These are phyloP conservation scores for Whalleya microplaca DNA, from an alignment of 2,329 filamentous ascomycete species.

Conservation along the genomic window DNA sequence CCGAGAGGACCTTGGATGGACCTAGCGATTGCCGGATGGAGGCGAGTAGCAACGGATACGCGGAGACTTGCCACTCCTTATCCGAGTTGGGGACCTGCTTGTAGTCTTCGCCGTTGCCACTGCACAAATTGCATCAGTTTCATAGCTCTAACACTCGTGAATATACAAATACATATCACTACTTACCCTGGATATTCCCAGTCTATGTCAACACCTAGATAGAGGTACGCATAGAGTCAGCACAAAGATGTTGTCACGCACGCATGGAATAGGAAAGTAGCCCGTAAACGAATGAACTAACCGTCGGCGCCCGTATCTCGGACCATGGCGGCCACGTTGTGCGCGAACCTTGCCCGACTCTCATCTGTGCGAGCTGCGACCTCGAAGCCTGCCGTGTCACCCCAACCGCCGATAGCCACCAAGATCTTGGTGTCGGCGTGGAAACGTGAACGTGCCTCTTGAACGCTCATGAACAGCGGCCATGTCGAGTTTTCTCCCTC, in stretches of 20 bases:
- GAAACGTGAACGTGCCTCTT: slow-evolving; percentile 56
- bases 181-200: slow-evolving; percentile 57
- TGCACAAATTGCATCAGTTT: slow-evolving; percentile 38
- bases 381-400: slow-evolving; percentile 61
- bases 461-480: slow-evolving; percentile 56
- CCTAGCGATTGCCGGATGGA: slow-evolving; percentile 63
- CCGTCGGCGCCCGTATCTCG: slow-evolving; percentile 62
- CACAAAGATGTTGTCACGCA: slow-evolving; percentile 16
- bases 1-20: slow-evolving; percentile 62
- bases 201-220: slow-evolving; percentile 60
- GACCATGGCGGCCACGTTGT: slow-evolving; percentile 59
- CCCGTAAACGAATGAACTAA: slow-evolving; percentile 44
- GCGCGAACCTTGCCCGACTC: slow-evolving; percentile 56
- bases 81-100: slow-evolving; percentile 61
- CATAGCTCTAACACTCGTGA: not conserved
- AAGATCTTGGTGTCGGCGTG: slow-evolving; percentile 59
- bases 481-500: slow-evolving; percentile 47
- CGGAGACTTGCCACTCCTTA: slow-evolving; percentile 63
- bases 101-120: slow-evolving; percentile 72
- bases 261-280: not conserved
- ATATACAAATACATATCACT: not conserved
- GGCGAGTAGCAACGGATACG: slow-evolving; percentile 63
- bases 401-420: slow-evolving; percentile 70
- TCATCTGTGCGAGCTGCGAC: slow-evolving; percentile 50
- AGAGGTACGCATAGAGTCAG: slow-evolving; percentile 1